Conservation (phyloP, 352 stramenopile species). For the Phytopythium chamaehyphon region DNA sequence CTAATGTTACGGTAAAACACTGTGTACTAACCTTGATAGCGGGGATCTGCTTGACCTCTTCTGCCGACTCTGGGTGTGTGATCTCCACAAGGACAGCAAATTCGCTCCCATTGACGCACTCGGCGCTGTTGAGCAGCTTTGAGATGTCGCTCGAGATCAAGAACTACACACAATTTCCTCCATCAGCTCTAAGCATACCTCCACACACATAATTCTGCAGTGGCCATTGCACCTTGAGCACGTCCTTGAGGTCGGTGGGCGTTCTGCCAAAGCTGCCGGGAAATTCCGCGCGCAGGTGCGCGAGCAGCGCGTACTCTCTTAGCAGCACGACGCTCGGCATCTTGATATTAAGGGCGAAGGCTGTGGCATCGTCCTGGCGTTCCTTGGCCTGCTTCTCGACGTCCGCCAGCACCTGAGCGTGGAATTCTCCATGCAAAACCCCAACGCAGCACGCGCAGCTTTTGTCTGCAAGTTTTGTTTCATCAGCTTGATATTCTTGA, state of each 20-base stretch:
- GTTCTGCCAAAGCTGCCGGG: conserved; percentile 26
- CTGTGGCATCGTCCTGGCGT: conserved; percentile 52
- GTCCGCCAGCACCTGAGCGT: conserved; percentile 38
- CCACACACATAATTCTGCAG: too few relatives aligned
- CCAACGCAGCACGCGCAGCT: conserved; percentile 66
- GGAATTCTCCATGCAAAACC: conserved; percentile 43
- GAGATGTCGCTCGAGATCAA: conserved; percentile 47
- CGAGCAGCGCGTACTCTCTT: conserved; percentile 69
- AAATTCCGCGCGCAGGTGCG: conserved; percentile 40
- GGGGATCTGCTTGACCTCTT: conserved; percentile 77
- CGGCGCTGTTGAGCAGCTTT: conserved; percentile 34
- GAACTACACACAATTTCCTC: conserved; percentile 15
- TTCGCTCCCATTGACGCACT: conserved; percentile 54
- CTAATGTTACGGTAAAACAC: background rate
- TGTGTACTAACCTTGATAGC: conserved; percentile 47
- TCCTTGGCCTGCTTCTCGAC: conserved; percentile 31
- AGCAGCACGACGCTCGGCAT: conserved; percentile 72
- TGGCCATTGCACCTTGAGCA: conserved; percentile 51
- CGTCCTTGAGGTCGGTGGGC: conserved; percentile 73
- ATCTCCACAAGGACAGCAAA: conserved; percentile 69
- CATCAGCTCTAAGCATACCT: background rate
- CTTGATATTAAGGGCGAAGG: conserved; percentile 81
- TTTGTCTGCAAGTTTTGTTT: background rate
- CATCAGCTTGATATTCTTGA: background rate
- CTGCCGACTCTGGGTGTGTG: conserved; percentile 56